Evolutionary conservation across 2,329 filamentous ascomycete genomes (phyloP), one percentile per base, ranked within the genome.

Genomic region (Neobulgaria alba): DNA sequence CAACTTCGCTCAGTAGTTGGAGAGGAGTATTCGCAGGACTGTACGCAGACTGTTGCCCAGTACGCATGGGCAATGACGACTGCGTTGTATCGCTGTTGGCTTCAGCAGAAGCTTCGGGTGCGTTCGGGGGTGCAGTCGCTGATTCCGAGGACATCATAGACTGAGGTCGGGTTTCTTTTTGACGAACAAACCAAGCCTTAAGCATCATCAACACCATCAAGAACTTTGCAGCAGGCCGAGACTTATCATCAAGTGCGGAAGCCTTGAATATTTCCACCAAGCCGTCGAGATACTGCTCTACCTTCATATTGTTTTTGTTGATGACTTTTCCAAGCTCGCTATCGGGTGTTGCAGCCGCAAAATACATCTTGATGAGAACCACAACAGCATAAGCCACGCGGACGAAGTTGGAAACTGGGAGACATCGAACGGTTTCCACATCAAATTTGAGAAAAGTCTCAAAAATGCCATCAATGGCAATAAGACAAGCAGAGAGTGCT

Each of bases 291-390:
- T 86, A 82, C 39, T 74, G 67, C 48, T 77, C 72, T 12, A 73
- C 65, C 45, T 79, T 77, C 63, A 90, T 72, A 49, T 79, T 71
- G 40, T 80, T 72, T 47, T 75, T 75, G 49, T 78, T 71, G 47
- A 90, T 79, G 14, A 88, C 72, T 45, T 74, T 73, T n/a, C 77
- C 78, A 1, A 89, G 70, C 50, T 81, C 78, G 12, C 75, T 80
- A 30, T 73, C 71, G 1, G 79, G 73, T 10, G 73, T 71, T 2
- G 74, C 73, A 3, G 80, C 77, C 7, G 72, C 71, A 35, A 75
- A 71, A 58, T 73, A 75, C 63, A 78, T 69, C 51, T 77, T 77
- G 59, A 77, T 74, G 5, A 78, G 62, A 21, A 75, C 68, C 4
- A 77, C 70, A 16, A 73, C 65, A 10, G 73, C 69, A 51, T 77